These are phyloP conservation scores for Sugiyamaella marilandica DNA, from an alignment of 805 yeast genomes.

Conservation along the genomic window DNA sequence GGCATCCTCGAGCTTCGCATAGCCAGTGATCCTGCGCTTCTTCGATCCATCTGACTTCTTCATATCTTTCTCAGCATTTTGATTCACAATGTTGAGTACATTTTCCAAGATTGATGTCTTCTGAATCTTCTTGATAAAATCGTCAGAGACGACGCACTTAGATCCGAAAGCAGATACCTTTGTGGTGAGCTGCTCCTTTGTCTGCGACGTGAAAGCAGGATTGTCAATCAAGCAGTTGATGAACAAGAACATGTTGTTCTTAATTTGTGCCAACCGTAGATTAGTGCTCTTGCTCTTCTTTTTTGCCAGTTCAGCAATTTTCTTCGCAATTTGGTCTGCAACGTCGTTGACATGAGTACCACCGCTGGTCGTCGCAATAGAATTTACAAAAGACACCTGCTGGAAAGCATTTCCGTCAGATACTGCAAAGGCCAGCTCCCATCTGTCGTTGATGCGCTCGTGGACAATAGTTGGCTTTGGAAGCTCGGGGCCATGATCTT, in stretches of 20 bases:
- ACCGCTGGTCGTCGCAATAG: constrained; percentile 95
- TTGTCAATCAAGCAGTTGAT: constrained; percentile 90
- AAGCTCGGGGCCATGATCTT: constrained; percentile 6
- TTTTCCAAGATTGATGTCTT: constrained; percentile 68
- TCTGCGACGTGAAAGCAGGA: constrained; percentile 96
- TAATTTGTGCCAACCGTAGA: constrained; percentile 83
- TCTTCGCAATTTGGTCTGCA: constrained; percentile 76
- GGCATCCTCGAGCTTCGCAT: constrained; percentile 90
- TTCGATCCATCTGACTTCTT: constrained; percentile 83
- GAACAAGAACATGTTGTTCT: constrained; percentile 84
- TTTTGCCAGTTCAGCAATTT: constrained; percentile 66
- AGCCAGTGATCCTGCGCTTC: constrained; percentile 80
- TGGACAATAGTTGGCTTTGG: constrained; percentile 64
- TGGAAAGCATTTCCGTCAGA: constrained; percentile 78
- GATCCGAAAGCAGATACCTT: constrained; percentile 87
- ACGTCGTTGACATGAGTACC: constrained; percentile 91
- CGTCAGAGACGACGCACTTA: constrained; percentile 69
- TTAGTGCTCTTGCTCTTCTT: constrained; percentile 61
- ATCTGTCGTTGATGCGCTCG: constrained; percentile 75
- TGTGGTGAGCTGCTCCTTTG: constrained; percentile 92
- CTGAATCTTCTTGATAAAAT: constrained; percentile 64
- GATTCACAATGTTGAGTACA: constrained; percentile 75
- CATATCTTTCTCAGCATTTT: constrained; percentile 81
- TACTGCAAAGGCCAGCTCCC: constrained; percentile 95
- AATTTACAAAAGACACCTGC: constrained; percentile 94